Percentiles rank a stretch among this genome's conserved stretches.
Conservation (phyloP, 148 eudicot species). For the Cornus florida region DNA sequence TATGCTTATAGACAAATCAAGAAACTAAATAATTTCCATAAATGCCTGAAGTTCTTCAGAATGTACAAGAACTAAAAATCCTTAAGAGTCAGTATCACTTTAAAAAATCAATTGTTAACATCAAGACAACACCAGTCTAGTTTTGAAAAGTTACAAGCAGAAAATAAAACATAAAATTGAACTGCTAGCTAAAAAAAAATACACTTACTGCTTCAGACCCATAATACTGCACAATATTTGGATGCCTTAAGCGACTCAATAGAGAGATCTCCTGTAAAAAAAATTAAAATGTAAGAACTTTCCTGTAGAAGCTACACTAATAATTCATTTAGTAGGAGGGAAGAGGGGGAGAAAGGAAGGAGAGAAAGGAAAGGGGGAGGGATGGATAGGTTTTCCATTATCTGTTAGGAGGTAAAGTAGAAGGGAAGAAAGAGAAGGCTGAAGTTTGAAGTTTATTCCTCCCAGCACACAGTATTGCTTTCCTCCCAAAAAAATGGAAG, state of each 20-base stretch:
- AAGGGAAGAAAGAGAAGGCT: too few species aligned
- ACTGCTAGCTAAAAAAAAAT: not conserved
- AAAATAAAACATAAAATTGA: not conserved
- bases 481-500: too few species aligned
- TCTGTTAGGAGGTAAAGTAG: too few species aligned
- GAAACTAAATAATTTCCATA: not conserved
- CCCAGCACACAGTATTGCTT: too few species aligned
- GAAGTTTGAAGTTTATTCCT: too few species aligned
- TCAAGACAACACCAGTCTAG: not conserved
- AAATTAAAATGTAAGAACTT: constrained; percentile 15
- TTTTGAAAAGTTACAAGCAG: not conserved
- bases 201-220: constrained; percentile 81
- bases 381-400: too few species aligned
- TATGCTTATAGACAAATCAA: not conserved
- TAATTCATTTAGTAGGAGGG: too few species aligned
- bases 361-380: too few species aligned
- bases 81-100: not conserved
- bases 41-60: not conserved
- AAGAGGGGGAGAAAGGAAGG: too few species aligned
- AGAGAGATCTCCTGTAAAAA: constrained; percentile 73
- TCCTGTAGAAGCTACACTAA: not conserved
- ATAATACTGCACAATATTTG: constrained; percentile 93
- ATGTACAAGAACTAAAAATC: not conserved
- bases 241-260: constrained; percentile 84
- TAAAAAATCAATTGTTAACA: not conserved